These are phyloP conservation scores for Alternaria dauci DNA, from an alignment of 2,329 filamentous ascomycete genomes.

Conservation along the genomic window DNA sequence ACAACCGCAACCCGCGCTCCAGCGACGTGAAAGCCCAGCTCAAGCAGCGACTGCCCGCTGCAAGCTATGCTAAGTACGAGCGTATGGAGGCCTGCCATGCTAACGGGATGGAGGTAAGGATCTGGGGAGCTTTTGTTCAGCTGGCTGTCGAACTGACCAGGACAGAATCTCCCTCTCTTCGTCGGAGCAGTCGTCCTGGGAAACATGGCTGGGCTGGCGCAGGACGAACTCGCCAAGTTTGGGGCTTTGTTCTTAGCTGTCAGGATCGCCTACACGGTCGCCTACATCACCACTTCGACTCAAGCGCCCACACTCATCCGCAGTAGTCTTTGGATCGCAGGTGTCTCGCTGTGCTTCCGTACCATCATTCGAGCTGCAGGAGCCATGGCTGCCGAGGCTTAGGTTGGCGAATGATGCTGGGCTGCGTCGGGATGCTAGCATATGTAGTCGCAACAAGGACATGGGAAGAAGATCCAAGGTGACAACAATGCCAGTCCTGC, in stretches of 20 bases:
- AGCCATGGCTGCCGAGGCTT: constrained; percentile 21
- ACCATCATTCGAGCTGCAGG: constrained; percentile 34
- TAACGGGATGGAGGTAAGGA: constrained; percentile 54
- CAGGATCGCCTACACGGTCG: constrained; percentile 48
- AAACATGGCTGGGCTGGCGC: constrained; percentile 51
- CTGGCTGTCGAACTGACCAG: neutral
- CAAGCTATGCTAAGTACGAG: constrained; percentile 54
- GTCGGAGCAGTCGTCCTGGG: constrained; percentile 55
- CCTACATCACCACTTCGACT: constrained; percentile 46
- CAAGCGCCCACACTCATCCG: constrained; percentile 29
- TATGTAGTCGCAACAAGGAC: neutral
- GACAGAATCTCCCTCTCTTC: constrained; percentile 55
- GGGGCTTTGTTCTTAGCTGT: constrained; percentile 48
- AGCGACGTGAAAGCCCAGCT: constrained; percentile 46
- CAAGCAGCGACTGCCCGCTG: constrained; percentile 48
- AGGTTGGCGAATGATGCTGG: neutral
- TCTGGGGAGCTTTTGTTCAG: neutral
- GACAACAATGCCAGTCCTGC: neutral
- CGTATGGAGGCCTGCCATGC: constrained; percentile 56
- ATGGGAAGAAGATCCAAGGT: neutral
- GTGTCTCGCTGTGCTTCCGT: constrained; percentile 33
- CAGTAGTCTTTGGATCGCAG: constrained; percentile 31
- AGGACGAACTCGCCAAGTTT: constrained; percentile 49
- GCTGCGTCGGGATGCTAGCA: neutral
- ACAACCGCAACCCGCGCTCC: constrained; percentile 6